phyloP scores from a whole-genome alignment of 1,139 yeast species.

The Suhomyces bolitotheri region DNA sequence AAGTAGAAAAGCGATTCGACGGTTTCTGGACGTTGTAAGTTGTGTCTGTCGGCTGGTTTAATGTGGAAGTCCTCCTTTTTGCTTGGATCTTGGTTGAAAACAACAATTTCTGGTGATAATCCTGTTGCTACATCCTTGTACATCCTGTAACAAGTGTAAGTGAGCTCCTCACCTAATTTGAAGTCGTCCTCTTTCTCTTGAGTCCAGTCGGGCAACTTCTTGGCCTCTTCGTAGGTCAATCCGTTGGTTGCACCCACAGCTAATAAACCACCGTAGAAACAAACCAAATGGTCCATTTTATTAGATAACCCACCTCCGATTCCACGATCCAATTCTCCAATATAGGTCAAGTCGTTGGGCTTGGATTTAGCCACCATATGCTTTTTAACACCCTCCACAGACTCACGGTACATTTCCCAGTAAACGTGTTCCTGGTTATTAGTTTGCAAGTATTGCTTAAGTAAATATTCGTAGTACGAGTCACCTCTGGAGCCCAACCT shows the following conservation, averaged over 20 bases:
- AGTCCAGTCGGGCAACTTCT: slow-evolving; percentile 39
- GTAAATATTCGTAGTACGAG: slow-evolving; percentile 85
- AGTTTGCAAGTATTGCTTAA: slow-evolving; percentile 86
- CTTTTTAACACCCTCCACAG: slow-evolving; percentile 71
- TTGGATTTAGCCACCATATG: slow-evolving; percentile 60
- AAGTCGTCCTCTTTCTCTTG: slow-evolving; percentile 52
- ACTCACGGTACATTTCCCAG: slow-evolving; percentile 72
- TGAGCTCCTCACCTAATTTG: slow-evolving; percentile 69
- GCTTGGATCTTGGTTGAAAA: slow-evolving; percentile 54
- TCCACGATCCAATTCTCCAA: slow-evolving; percentile 81
- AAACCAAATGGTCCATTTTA: slow-evolving; percentile 93
- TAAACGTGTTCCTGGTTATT: slow-evolving; percentile 60
- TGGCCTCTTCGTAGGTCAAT: slow-evolving; percentile 51
- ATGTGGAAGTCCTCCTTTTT: slow-evolving; percentile 57
- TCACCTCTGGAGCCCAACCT: slow-evolving; percentile 91
- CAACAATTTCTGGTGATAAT: slow-evolving; percentile 84
- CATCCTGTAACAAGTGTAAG: slow-evolving; percentile 82
- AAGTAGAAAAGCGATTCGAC: slow-evolving; percentile 84
- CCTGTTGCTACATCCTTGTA: slow-evolving; percentile 75
- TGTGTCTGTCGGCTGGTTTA: slow-evolving; percentile 74
- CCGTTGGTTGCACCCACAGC: slow-evolving; percentile 93
- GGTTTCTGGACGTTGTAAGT: slow-evolving; percentile 91
- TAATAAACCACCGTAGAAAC: slow-evolving; percentile 87
- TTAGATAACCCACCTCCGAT: slow-evolving; percentile 57
- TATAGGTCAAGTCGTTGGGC: slow-evolving; percentile 64